These are phyloP conservation scores for Paspalum vaginatum DNA, from an alignment of 176 grass and related monocot genomes.

Conservation along the genomic window DNA sequence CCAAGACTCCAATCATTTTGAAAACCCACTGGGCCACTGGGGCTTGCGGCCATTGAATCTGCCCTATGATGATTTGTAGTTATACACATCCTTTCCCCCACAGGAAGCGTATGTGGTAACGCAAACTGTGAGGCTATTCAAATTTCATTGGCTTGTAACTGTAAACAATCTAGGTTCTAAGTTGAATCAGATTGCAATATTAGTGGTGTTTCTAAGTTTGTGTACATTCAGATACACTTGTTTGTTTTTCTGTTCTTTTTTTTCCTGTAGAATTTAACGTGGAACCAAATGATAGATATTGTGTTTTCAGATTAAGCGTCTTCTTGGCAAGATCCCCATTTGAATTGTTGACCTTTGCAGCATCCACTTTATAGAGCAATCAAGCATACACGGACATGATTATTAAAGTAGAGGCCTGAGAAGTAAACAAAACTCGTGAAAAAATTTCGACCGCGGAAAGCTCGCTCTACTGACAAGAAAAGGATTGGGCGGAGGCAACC, in stretches of 20 bases:
- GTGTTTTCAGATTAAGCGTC: too few species aligned
- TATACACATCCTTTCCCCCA: background rate
- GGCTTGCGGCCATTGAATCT: background rate
- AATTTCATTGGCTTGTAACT: background rate
- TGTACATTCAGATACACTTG: background rate
- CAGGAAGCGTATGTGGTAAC: background rate
- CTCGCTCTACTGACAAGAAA: background rate
- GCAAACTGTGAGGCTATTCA: background rate
- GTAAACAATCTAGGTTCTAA: background rate
- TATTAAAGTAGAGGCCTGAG: background rate
- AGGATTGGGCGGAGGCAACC: background rate
- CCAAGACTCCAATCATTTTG: background rate
- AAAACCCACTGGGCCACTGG: background rate
- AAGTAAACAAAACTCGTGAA: background rate
- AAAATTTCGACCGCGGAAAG: background rate
- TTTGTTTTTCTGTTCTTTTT: background rate
- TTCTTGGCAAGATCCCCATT: background rate
- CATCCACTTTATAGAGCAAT: background rate
- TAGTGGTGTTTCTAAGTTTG: too few species aligned
- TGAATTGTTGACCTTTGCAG: background rate
- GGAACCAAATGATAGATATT: background rate
- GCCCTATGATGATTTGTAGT: background rate
- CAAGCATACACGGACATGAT: background rate
- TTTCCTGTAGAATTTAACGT: background rate
- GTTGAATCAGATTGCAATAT: background rate